Conservation (phyloP, 257 asterid genomes). For the Fraxinus anomala region DNA sequence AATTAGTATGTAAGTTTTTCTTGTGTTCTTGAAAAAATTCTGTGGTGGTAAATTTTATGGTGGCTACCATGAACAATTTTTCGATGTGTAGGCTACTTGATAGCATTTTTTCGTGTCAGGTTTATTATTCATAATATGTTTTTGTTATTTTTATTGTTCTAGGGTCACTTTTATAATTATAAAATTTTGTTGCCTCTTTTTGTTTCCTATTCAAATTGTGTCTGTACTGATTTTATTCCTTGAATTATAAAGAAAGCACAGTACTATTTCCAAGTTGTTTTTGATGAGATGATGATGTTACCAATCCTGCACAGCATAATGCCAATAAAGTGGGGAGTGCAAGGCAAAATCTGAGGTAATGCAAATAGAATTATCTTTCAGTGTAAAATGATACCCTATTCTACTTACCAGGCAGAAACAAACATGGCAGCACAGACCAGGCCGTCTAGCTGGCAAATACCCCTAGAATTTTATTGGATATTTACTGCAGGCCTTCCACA, state of each 20-base stretch:
- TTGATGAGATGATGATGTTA: no score
- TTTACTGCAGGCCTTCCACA: neutral
- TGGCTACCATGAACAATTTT: slow-evolving; percentile 38
- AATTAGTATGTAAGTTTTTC: slow-evolving; percentile 30
- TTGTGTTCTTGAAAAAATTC: slow-evolving; percentile 8
- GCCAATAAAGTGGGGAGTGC: no score
- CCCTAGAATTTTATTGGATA: neutral
- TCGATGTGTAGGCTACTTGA: slow-evolving; percentile 52
- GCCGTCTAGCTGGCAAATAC: neutral
- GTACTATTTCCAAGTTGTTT: neutral
- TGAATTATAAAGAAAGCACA: slow-evolving; percentile 8
- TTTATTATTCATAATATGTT: slow-evolving; percentile 22
- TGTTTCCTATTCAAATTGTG: neutral
- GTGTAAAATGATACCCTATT: no score
- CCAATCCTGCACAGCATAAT: no score
- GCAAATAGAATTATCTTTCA: no score
- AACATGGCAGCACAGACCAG: neutral
- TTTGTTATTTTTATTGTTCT: slow-evolving; percentile 20
- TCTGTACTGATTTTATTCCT: neutral
- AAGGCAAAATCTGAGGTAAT: no score
- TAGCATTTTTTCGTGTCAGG: slow-evolving; percentile 29
- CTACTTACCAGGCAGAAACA: neutral
- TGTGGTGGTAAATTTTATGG: slow-evolving; percentile 43
- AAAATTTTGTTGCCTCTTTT: slow-evolving; percentile 8
- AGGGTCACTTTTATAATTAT: neutral